Conservation (phyloP, 1,284 basidiomycete species). For the Ustilago nuda region DNA sequence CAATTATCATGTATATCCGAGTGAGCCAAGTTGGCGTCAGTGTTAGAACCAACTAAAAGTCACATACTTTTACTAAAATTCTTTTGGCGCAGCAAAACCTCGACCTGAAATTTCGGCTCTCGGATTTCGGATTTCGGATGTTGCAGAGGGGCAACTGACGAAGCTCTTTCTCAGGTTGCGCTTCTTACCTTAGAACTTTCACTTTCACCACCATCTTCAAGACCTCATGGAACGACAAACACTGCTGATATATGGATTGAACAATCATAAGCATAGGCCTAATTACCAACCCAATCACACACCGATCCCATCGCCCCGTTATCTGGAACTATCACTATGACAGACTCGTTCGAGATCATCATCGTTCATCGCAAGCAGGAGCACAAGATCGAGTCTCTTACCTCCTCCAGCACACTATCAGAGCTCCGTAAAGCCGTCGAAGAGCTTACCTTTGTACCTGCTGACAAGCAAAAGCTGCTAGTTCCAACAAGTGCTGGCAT, state of each 20-base stretch:
- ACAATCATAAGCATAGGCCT: neutral
- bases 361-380: slow-evolving; percentile 36
- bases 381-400: slow-evolving; percentile 15
- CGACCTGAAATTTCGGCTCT: neutral
- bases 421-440: slow-evolving; percentile 39
- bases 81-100: slow-evolving; percentile 7
- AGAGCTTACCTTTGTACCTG: slow-evolving; percentile 38
- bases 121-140: neutral
- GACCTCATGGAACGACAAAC: neutral
- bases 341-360: slow-evolving; percentile 18
- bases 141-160: neutral
- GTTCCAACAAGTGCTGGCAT: slow-evolving; percentile 33
- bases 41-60: too few species aligned
- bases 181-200: neutral
- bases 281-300: neutral
- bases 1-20: too few species aligned
- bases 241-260: neutral
- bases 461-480: slow-evolving; percentile 55
- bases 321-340: slow-evolving; percentile 2
- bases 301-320: neutral
- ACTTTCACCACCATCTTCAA: neutral
- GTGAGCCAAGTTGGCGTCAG: too few species aligned
- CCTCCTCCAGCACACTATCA: slow-evolving; percentile 16
- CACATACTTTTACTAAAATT: too few species aligned
- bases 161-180: neutral